Conservation (phyloP, 306 rosid genomes). For the Delonix regia region DNA sequence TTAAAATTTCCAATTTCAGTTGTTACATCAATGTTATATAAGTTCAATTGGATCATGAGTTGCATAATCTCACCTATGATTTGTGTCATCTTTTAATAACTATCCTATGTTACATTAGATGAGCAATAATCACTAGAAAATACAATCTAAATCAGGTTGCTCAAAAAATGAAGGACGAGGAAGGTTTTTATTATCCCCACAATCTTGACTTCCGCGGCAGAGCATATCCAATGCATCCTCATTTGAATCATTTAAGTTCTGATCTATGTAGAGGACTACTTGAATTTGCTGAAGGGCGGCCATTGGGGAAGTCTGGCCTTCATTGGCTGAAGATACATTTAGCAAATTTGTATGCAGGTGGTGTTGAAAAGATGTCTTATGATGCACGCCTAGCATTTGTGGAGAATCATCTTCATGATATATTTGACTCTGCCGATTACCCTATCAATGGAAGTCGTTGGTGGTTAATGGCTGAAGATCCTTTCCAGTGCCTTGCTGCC, state of each 20-base stretch:
- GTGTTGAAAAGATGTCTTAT: conserved; percentile 79
- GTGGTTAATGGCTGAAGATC: conserved; percentile 94
- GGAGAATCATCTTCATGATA: conserved; percentile 66
- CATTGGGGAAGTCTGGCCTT: conserved; percentile 77
- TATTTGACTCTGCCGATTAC: conserved; percentile 79
- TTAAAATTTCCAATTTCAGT: conserved; percentile 7
- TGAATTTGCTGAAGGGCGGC: conserved; percentile 85
- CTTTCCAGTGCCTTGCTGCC: conserved; percentile 86
- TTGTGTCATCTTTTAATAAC: not conserved
- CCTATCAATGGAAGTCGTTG: conserved; percentile 79
- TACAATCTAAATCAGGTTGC: conserved; percentile 69
- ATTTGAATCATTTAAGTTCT: conserved; percentile 86
- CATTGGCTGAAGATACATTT: conserved; percentile 85
- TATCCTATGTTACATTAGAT: conserved; percentile 22
- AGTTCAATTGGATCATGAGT: conserved; percentile 11
- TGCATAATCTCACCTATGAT: conserved; percentile 7
- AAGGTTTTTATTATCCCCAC: conserved; percentile 89
- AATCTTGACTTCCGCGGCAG: conserved; percentile 92
- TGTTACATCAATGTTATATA: not conserved
- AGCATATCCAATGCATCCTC: conserved; percentile 96
- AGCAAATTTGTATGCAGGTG: conserved; percentile 73
- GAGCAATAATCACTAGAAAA: conserved; percentile 29
- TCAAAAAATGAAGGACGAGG: conserved; percentile 78
- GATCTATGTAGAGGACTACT: conserved; percentile 90
- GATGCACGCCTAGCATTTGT: conserved; percentile 76